Conservation (phyloP, 257 asterid genomes). For the Solanum tarapatanum region DNA sequence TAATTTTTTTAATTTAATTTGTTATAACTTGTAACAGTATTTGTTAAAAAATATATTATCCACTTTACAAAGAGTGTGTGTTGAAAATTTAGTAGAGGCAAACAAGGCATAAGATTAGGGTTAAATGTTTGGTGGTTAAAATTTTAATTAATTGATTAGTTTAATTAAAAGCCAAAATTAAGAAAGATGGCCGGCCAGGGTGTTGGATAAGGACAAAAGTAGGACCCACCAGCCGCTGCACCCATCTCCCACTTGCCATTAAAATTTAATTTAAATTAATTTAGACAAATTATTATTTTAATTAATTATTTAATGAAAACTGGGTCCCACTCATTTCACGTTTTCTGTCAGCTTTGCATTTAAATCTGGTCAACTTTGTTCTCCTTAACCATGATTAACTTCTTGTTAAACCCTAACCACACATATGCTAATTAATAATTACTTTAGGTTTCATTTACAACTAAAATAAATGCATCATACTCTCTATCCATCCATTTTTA, state of each 20-base stretch:
- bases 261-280: background rate
- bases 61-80: background rate
- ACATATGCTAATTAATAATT: background rate
- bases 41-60: background rate
- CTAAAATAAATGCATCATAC: background rate
- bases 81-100: background rate
- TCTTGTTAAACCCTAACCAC: background rate
- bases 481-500: too few relatives aligned
- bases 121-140: background rate
- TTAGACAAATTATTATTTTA: background rate
- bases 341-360: background rate
- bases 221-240: conserved; percentile 20
- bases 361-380: background rate
- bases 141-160: background rate
- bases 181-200: conserved; percentile 19
- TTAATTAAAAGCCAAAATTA: background rate
- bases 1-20: background rate
- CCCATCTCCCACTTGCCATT: conserved; percentile 14
- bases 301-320: background rate
- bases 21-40: background rate
- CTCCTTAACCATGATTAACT: conserved; percentile 15
- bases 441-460: background rate
- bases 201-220: conserved; percentile 11
- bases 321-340: background rate
- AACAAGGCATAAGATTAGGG: background rate